Evolutionary conservation across 1,284 basidiomycete genomes (phyloP).

Genomic region (Taiwanofungus camphoratus): DNA sequence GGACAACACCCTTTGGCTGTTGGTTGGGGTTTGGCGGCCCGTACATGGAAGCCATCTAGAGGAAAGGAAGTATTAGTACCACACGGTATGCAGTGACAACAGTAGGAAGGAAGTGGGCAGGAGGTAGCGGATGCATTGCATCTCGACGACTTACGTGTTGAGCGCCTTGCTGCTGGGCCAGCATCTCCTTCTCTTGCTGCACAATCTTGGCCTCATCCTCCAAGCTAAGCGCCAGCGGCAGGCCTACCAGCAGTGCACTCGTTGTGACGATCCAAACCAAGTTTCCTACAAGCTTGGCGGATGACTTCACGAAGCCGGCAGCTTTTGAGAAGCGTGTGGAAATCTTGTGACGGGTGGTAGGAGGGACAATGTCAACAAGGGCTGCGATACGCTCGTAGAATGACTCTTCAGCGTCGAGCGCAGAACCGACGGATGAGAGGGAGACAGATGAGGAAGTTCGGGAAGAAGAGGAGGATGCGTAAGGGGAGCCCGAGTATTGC

Average conservation of each 20-base stretch:
- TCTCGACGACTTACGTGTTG: constrained; percentile 63
- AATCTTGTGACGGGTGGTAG: constrained; percentile 79
- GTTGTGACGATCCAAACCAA: constrained; percentile 95
- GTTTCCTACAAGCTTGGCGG: constrained; percentile 75
- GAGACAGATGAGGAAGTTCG: constrained; percentile 64
- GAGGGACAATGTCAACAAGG: constrained; percentile 93
- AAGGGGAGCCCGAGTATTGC: constrained; percentile 49
- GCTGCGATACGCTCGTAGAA: constrained; percentile 85
- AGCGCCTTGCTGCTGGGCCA: constrained; percentile 88
- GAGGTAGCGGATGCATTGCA: constrained; percentile 2
- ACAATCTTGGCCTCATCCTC: constrained; percentile 96
- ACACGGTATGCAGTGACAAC: constrained; percentile 13
- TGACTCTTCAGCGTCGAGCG: constrained; percentile 71
- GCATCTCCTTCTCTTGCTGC: constrained; percentile 92
- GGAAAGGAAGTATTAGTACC: constrained; percentile 9
- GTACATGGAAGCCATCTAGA: constrained; percentile 65
- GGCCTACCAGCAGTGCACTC: constrained; percentile 86
- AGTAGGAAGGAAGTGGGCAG: constrained; percentile 13
- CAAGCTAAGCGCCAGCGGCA: constrained; percentile 88
- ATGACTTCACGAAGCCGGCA: constrained; percentile 56
- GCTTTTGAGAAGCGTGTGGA: constrained; percentile 55
- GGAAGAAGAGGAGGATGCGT: constrained; percentile 61
- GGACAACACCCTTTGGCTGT: constrained; percentile 63
- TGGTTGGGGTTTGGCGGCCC: constrained; percentile 36
- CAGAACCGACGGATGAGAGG: constrained; percentile 69